A percentile compares a stretch with the other conserved stretches of the same genome.
phyloP scores from a whole-genome alignment of 1,139 yeast species.

The Pichia sp. region DNA sequence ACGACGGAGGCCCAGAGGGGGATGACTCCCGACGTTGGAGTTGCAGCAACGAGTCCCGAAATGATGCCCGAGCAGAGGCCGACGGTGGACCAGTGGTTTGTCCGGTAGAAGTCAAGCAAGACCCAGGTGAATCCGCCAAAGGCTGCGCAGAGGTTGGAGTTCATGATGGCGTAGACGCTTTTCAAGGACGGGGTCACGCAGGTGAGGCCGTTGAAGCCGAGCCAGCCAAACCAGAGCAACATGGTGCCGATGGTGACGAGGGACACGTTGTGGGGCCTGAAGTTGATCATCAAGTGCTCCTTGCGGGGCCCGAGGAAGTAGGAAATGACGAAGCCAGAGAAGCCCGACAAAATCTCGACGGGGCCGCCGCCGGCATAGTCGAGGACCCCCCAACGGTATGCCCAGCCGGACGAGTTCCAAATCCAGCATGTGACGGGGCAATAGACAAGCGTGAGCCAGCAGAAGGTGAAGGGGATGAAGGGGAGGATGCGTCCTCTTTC shows the following conservation, averaged over 20 bases:
- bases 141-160: slow-evolving; percentile 84
- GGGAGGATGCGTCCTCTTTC: slow-evolving; percentile 91
- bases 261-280: slow-evolving; percentile 91
- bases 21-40: slow-evolving; percentile 88
- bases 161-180: slow-evolving; percentile 82
- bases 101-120: slow-evolving; percentile 79
- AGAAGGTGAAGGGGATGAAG: slow-evolving; percentile 71
- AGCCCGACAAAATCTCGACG: slow-evolving; percentile 88
- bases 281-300: slow-evolving; percentile 79
- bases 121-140: slow-evolving; percentile 95
- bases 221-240: slow-evolving; percentile 72
- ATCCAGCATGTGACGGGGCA: slow-evolving; percentile 94
- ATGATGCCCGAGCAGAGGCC: slow-evolving; percentile 94
- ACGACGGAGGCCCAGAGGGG: slow-evolving; percentile 90
- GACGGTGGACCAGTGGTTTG: slow-evolving; percentile 89
- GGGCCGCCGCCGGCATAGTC: slow-evolving; percentile 99
- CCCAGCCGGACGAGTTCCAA: slow-evolving; percentile 95
- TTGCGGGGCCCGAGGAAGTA: slow-evolving; percentile 79
- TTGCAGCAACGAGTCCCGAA: slow-evolving; percentile 94
- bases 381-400: slow-evolving; percentile 81
- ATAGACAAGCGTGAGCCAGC: slow-evolving; percentile 89
- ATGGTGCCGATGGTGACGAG: slow-evolving; percentile 59
- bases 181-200: slow-evolving; percentile 60
- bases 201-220: slow-evolving; percentile 83
- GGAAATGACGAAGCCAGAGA: slow-evolving; percentile 83